Evolutionary conservation across 495 filamentous ascomycete genomes (phyloP).

Genomic region (Chaetomium tenue): DNA sequence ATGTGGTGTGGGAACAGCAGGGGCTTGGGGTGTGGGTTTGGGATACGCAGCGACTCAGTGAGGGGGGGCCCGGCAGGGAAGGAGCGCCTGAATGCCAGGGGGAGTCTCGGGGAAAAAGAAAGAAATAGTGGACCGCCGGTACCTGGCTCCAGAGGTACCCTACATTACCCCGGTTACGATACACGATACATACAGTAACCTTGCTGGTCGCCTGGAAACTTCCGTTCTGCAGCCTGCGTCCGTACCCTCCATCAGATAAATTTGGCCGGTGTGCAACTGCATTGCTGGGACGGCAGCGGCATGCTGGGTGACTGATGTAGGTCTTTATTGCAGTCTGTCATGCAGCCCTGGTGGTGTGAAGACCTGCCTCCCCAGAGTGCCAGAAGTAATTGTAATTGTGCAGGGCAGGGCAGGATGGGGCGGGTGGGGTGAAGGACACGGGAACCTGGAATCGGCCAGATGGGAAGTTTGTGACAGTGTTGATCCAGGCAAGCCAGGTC

Average conservation of each 20-base stretch:
- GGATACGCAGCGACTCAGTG: constrained; percentile 35
- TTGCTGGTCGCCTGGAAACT: constrained; percentile 3
- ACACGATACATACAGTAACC: not conserved
- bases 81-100: constrained; percentile 27
- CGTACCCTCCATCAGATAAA: constrained; percentile 22
- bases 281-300: constrained; percentile 9
- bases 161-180: constrained; percentile 11
- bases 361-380: not conserved
- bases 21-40: constrained; percentile 17
- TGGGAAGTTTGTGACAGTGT: not conserved
- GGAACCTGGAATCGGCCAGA: not conserved
- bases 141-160: constrained; percentile 26
- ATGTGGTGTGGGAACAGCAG: constrained; percentile 22
- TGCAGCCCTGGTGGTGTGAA: constrained; percentile 11
- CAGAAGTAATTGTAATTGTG: not conserved
- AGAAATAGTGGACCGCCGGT: constrained; percentile 20
- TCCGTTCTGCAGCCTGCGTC: constrained; percentile 23
- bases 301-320: not conserved
- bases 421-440: constrained; percentile 6
- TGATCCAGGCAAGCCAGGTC: not conserved
- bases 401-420: not conserved
- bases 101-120: constrained; percentile 27
- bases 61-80: constrained; percentile 23
- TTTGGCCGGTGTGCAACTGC: constrained; percentile 25
- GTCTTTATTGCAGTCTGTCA: constrained; percentile 21